Evolutionary conservation across 176 grass and related monocot species (phyloP).

Genomic region (Oryza nivara): DNA sequence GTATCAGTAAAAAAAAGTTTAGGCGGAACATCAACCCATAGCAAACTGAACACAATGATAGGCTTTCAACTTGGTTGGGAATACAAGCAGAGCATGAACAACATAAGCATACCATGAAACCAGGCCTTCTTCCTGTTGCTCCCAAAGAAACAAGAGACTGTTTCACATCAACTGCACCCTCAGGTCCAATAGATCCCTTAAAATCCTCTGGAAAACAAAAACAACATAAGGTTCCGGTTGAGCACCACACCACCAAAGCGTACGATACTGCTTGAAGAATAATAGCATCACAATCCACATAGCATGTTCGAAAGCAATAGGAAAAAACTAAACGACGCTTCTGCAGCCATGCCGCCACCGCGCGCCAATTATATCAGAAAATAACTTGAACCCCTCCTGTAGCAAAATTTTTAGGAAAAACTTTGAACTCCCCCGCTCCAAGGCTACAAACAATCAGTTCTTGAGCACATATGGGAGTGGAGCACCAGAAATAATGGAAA

Average conservation of each 20-base stretch:
- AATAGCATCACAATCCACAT: constrained; percentile 40
- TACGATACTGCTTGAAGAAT: constrained; percentile 49
- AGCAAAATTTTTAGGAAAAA: constrained; percentile 14
- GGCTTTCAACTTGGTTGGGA: constrained; percentile 1
- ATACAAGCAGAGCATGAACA: constrained; percentile 14
- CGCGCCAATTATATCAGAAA: constrained; percentile 24
- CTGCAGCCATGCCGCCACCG: constrained; percentile 28
- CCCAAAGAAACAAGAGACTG: constrained; percentile 26
- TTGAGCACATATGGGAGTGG: constrained; percentile 15
- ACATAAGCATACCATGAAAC: constrained; percentile 55
- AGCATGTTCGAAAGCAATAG: constrained; percentile 42
- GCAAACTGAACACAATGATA: constrained; percentile 22
- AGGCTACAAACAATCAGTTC: constrained; percentile 22
- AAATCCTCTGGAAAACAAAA: constrained; percentile 71
- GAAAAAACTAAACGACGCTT: constrained; percentile 34
- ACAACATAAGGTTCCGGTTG: constrained; percentile 53
- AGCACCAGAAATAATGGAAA: constrained; percentile 22
- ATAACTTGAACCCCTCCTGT: constrained; percentile 12
- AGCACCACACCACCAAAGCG: constrained; percentile 50
- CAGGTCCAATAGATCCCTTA: constrained; percentile 49
- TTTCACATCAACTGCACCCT: constrained; percentile 39
- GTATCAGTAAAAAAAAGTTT: constrained; percentile 24
- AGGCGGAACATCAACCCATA: neutral
- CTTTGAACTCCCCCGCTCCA: neutral
- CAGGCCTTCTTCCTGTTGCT: constrained; percentile 39